These are phyloP conservation scores for Cladophialophora chaetospira DNA, from an alignment of 2,329 filamentous ascomycete species.

Conservation along the genomic window DNA sequence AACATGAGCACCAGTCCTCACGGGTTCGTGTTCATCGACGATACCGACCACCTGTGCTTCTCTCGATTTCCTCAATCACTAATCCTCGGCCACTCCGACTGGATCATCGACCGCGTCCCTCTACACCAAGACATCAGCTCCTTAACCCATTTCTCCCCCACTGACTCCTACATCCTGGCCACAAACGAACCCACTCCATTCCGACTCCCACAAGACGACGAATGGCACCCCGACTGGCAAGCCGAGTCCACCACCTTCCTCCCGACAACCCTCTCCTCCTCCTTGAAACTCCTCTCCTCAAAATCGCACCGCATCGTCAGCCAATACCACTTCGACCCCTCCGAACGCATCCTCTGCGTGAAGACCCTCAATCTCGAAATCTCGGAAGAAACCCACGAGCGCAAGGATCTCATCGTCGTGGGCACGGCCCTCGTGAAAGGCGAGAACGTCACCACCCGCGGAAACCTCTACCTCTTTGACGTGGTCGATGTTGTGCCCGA, in stretches of 20 bases:
- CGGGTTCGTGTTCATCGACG: conserved; percentile 82
- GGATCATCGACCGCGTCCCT: conserved; percentile 71
- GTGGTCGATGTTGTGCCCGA: conserved; percentile 90
- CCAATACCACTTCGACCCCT: conserved; percentile 68
- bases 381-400: conserved; percentile 86
- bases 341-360: conserved; percentile 78
- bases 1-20: conserved; percentile 75
- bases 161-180: conserved; percentile 74
- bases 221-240: conserved; percentile 78
- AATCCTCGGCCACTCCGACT: conserved; percentile 72
- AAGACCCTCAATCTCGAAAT: conserved; percentile 83
- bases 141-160: conserved; percentile 74
- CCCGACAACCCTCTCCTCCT: conserved; percentile 71
- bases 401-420: conserved; percentile 77
- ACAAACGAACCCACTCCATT: conserved; percentile 71
- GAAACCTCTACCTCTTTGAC: conserved; percentile 86
- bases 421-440: conserved; percentile 85
- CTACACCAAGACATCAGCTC: conserved; percentile 71
- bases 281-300: conserved; percentile 77
- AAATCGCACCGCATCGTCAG: conserved; percentile 78
- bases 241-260: conserved; percentile 61
- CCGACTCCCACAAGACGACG: conserved; percentile 81
- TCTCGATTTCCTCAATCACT: conserved; percentile 67
- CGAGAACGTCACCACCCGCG: conserved; percentile 84
- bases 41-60: conserved; percentile 43